A percentile compares a stretch with the other conserved stretches of the same genome.
Evolutionary conservation across 768 basidiomycete species (phyloP).

Genomic region (Trametes cinnabarina): DNA sequence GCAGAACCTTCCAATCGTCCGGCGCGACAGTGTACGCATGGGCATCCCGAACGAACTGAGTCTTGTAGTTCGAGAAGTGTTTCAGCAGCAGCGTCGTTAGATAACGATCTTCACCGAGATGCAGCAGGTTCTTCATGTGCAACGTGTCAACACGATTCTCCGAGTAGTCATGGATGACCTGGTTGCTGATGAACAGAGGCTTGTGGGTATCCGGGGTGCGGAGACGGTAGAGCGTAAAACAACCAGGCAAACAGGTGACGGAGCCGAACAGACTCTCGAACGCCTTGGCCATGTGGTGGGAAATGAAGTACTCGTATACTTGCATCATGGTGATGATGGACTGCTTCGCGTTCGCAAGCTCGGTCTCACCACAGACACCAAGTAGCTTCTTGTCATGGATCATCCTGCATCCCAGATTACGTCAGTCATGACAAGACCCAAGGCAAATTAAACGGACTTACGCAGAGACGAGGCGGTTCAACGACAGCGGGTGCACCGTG

Average conservation of each 20-base stretch:
- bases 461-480: slow-evolving; percentile 92
- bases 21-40: slow-evolving; percentile 94
- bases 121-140: slow-evolving; percentile 97
- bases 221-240: slow-evolving; percentile 96
- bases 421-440: neutral
- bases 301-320: slow-evolving; percentile 99
- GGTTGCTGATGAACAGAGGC: slow-evolving; percentile 88
- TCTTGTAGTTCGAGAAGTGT: slow-evolving; percentile 93
- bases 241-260: slow-evolving; percentile 97
- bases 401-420: slow-evolving; percentile 56
- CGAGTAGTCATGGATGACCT: slow-evolving; percentile 88
- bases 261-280: slow-evolving; percentile 97
- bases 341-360: slow-evolving; percentile 89
- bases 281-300: slow-evolving; percentile 97
- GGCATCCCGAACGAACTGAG: slow-evolving; percentile 92
- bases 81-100: slow-evolving; percentile 93
- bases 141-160: slow-evolving; percentile 96
- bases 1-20: slow-evolving; percentile 89
- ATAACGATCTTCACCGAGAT: slow-evolving; percentile 99
- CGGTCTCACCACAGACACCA: slow-evolving; percentile 94
- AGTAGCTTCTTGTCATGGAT: slow-evolving; percentile 94
- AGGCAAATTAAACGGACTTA: slow-evolving; percentile 41
- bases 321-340: slow-evolving; percentile 98
- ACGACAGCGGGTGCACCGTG: slow-evolving; percentile 80
- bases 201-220: slow-evolving; percentile 94